Evolutionary conservation across 2,329 filamentous ascomycete species (phyloP).

Genomic region (Verticillium dahliae): DNA sequence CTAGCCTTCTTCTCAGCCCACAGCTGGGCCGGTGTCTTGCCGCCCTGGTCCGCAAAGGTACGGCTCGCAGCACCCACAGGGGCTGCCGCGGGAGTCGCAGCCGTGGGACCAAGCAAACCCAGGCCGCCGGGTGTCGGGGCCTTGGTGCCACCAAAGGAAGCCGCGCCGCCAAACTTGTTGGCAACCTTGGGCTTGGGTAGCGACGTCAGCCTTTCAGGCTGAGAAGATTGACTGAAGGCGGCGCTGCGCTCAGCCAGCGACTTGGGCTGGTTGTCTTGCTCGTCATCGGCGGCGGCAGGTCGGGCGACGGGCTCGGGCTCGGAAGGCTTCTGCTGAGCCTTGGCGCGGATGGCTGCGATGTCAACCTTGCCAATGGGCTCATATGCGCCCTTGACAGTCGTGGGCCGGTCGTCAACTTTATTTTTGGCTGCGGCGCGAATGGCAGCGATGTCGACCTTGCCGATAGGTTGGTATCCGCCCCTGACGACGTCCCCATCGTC

Average conservation of each 20-base stretch:
- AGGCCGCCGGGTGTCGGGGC: slow-evolving; percentile 71
- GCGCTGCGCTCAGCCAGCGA: slow-evolving; percentile 70
- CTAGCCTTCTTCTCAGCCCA: slow-evolving; percentile 97
- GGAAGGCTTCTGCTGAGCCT: slow-evolving; percentile 65
- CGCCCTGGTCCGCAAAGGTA: slow-evolving; percentile 89
- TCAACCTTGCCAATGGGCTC: slow-evolving; percentile 95
- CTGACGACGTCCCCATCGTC: slow-evolving; percentile 60
- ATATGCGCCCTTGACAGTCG: slow-evolving; percentile 84
- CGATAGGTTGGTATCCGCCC: slow-evolving; percentile 87
- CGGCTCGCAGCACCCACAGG: slow-evolving; percentile 77
- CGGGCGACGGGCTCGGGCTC: slow-evolving; percentile 19
- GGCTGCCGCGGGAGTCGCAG: slow-evolving; percentile 44
- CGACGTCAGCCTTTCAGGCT: slow-evolving; percentile 74
- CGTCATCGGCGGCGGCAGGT: slow-evolving; percentile 16
- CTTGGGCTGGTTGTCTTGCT: slow-evolving; percentile 31
- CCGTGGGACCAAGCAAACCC: slow-evolving; percentile 56
- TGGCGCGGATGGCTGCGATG: slow-evolving; percentile 86
- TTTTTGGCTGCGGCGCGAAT: slow-evolving; percentile 70
- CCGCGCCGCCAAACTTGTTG: slow-evolving; percentile 73
- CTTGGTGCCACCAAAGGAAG: slow-evolving; percentile 80
- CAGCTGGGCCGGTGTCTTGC: slow-evolving; percentile 92
- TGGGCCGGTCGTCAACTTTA: slow-evolving; percentile 70
- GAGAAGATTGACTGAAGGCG: slow-evolving; percentile 54
- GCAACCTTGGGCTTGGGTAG: slow-evolving; percentile 93
- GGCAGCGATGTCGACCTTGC: slow-evolving; percentile 95